Evolutionary conservation across 495 filamentous ascomycete genomes (phyloP).

Genomic region (Peziza echinospora): DNA sequence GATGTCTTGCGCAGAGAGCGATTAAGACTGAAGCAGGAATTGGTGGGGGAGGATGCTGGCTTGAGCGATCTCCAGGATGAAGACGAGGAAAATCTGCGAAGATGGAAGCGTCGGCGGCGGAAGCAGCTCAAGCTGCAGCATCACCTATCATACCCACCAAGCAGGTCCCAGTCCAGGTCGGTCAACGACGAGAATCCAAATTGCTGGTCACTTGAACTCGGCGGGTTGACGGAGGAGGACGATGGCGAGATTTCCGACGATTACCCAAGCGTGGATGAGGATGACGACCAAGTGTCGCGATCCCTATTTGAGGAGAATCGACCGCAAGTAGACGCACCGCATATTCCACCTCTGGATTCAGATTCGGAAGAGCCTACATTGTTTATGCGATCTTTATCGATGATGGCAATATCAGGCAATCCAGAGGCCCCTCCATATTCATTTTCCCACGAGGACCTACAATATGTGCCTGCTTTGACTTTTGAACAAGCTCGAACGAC

Average conservation of each 20-base stretch:
- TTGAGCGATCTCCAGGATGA: constrained; percentile 4
- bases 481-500: constrained; percentile 62
- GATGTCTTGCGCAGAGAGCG: constrained; percentile 68
- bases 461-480: constrained; percentile 78
- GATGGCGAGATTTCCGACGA: not conserved
- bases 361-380: constrained; percentile 19
- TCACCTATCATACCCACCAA: not conserved
- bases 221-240: constrained; percentile 1
- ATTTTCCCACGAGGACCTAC: constrained; percentile 60
- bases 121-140: constrained; percentile 6
- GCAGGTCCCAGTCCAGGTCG: not conserved
- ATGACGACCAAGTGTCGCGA: too few species aligned
- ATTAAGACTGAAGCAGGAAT: constrained; percentile 27
- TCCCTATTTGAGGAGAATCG: too few species aligned
- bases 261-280: not conserved
- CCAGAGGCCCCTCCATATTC: constrained; percentile 30
- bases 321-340: constrained; percentile 3
- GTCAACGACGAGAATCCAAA: not conserved
- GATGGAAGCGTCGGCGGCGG: constrained; percentile 7
- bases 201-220: constrained; percentile 20
- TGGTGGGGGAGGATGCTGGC: constrained; percentile 3
- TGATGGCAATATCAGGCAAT: constrained; percentile 14
- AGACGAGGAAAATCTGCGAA: constrained; percentile 3
- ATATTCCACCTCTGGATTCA: constrained; percentile 15
- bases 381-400: constrained; percentile 22